A percentile compares a stretch with the other conserved stretches of the same genome.
Conservation (phyloP, 805 yeast genomes). For the Dipodascus geniculatus region DNA sequence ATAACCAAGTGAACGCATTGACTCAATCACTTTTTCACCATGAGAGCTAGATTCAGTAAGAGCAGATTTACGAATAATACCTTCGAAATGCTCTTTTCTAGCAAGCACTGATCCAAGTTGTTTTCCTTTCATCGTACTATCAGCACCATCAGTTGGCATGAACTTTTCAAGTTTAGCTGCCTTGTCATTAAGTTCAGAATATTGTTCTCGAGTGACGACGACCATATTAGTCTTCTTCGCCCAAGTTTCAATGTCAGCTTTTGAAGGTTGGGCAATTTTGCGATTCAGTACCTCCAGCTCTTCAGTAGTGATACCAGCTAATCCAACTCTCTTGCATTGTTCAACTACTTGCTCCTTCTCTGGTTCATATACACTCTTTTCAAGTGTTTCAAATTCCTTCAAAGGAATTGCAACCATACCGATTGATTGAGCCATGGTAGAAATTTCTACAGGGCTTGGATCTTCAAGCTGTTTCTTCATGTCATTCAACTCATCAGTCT, state of each 20-base stretch:
- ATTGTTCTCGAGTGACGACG: constrained; percentile 14
- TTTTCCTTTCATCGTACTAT: constrained; percentile 6
- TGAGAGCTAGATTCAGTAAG: constrained; percentile 10
- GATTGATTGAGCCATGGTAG: constrained; percentile 11
- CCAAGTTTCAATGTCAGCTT: constrained; percentile 5
- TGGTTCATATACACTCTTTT: constrained; percentile 13
- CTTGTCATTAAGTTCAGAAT: constrained; percentile 11
- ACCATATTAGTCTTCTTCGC: constrained; percentile 18
- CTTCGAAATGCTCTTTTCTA: constrained; percentile 23
- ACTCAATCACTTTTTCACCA: constrained; percentile 20
- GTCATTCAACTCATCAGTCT: neutral
- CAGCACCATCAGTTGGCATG: constrained; percentile 2
- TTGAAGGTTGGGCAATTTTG: constrained; percentile 11
- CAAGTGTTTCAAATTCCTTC: constrained; percentile 21
- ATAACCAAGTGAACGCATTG: constrained; percentile 23
- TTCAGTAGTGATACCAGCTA: constrained; percentile 6
- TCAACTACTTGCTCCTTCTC: constrained; percentile 13
- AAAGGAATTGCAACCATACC: constrained; percentile 26
- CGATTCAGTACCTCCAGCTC: constrained; percentile 10
- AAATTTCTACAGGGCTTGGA: neutral
- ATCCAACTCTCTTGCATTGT: constrained; percentile 13
- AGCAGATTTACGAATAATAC: constrained; percentile 16
- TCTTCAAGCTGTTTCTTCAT: constrained; percentile 6
- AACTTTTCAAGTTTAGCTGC: constrained; percentile 12
- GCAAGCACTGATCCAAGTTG: constrained; percentile 18